Base-by-base conservation (phyloP, 768 basidiomycete genomes). In the Boletus bicolor region DNA sequence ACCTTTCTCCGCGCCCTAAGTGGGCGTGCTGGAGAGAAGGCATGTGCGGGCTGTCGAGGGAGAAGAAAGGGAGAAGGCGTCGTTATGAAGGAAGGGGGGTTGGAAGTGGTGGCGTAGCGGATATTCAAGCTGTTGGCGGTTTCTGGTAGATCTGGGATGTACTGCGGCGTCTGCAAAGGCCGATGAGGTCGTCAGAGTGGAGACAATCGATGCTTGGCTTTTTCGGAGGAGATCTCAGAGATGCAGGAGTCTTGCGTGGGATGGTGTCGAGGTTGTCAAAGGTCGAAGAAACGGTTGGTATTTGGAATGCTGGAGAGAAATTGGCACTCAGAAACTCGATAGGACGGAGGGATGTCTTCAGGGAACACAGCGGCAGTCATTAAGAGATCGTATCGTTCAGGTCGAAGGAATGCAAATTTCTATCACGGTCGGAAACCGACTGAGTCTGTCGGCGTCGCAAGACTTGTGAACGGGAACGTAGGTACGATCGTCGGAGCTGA, bases 21-120 rank as follows among this genome's bases (percentile, higher is more conserved):
- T 59, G 52, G 62, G 62, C 57, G 46, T 46, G 24, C 61, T 60
- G 39, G 62, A 60, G 62, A 64, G 12, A 37, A 51, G 43, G 57
- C 6, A 38, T 49, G 19, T 51, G 44, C 48, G 39, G 55, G 60
- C 55, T 62, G 26, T 37, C n/a, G 26, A 9, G 10, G 26, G 6
- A 7, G n/a, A 1, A 21, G 30, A 19, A 52, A 10, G 4, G 17
- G 34, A 24, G 30, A 32, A 30, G 49, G 17, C 1, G 26, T 55
- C 44, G 30, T 48, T 7, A 30, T 21, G 19, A 44, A 26, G 55
- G 34, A 19, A 41, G 14, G n/a, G 24, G 21, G 35, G 10, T 19
- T 42, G 1, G 14, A 46, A 53, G 14, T 43, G 36, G 38, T 47
- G 41, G 36, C 24, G 2, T 24, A 8, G 26, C 6, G 41, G 39